These are phyloP conservation scores for Kodamaea derodonti DNA, from an alignment of 1,139 yeast species.

Conservation along the genomic window DNA sequence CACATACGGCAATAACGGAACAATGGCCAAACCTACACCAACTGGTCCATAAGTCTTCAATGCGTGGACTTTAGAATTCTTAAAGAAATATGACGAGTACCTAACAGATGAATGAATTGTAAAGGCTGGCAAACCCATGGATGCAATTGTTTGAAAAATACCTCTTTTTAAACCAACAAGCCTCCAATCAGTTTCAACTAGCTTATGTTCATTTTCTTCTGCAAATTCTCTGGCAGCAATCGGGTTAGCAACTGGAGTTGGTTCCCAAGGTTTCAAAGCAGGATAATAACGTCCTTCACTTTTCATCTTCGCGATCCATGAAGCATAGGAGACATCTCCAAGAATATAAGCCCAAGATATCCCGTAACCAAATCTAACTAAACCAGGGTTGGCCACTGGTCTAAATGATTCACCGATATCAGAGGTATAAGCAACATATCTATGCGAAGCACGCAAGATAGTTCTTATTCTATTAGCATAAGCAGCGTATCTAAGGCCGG, in stretches of 20 bases:
- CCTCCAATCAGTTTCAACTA: conserved; percentile 59
- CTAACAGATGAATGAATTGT: conserved; percentile 79
- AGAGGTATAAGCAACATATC: conserved; percentile 84
- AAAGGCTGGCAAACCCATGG: conserved; percentile 85
- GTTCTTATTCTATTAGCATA: conserved; percentile 74
- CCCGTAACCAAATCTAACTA: conserved; percentile 67
- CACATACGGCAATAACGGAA: conserved; percentile 72
- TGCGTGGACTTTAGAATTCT: conserved; percentile 35
- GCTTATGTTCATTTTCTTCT: conserved; percentile 19
- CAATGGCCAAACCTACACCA: conserved; percentile 69
- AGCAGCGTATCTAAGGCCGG: conserved; percentile 71
- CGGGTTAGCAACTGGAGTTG: conserved; percentile 41
- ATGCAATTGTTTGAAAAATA: conserved; percentile 73
- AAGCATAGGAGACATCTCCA: conserved; percentile 74
- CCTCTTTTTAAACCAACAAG: conserved; percentile 65
- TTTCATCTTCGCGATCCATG: conserved; percentile 71
- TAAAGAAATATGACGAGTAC: conserved; percentile 58
- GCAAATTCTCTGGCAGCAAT: conserved; percentile 34
- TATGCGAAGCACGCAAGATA: conserved; percentile 68
- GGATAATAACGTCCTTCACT: conserved; percentile 63
- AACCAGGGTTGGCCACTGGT: conserved; percentile 70
- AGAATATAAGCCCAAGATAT: conserved; percentile 73
- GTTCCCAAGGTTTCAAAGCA: conserved; percentile 69
- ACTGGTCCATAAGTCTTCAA: conserved; percentile 73
- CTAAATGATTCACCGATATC: conserved; percentile 90